Percentiles rank a stretch among this genome's conserved stretches.
Evolutionary conservation across 1,139 yeast genomes (phyloP).

Genomic region (Lodderomyces margitis): DNA sequence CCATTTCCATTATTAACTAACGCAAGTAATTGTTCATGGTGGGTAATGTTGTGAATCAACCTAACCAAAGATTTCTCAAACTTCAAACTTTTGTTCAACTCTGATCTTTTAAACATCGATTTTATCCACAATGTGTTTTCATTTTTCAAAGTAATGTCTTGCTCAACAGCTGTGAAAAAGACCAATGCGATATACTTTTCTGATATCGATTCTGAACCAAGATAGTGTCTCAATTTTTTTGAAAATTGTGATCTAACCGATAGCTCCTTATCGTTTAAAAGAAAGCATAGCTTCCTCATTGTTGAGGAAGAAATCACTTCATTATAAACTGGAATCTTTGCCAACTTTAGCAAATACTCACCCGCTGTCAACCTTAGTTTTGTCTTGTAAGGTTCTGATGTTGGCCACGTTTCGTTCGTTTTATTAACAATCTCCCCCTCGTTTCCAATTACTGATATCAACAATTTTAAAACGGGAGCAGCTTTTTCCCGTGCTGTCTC

Average conservation of each 20-base stretch:
- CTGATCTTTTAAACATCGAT: slow-evolving; percentile 52
- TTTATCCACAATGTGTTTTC: slow-evolving; percentile 71
- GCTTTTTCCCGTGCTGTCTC: slow-evolving; percentile 37
- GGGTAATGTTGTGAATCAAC: slow-evolving; percentile 68
- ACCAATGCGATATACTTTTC: slow-evolving; percentile 65
- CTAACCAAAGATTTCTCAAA: slow-evolving; percentile 68
- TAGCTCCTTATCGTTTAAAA: slow-evolving; percentile 66
- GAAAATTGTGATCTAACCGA: slow-evolving; percentile 58
- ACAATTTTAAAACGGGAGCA: slow-evolving; percentile 64
- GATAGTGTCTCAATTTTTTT: slow-evolving; percentile 48
- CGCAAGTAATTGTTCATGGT: slow-evolving; percentile 65
- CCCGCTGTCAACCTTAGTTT: slow-evolving; percentile 73
- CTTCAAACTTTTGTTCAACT: slow-evolving; percentile 39
- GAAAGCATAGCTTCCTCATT: slow-evolving; percentile 51
- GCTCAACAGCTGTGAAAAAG: slow-evolving; percentile 78
- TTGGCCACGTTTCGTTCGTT: slow-evolving; percentile 47
- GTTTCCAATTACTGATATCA: slow-evolving; percentile 65
- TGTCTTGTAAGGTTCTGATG: slow-evolving; percentile 62
- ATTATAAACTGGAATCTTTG: slow-evolving; percentile 54
- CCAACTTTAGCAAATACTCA: slow-evolving; percentile 58
- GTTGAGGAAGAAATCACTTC: slow-evolving; percentile 51
- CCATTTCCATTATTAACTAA: slow-evolving; percentile 26
- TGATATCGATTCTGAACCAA: slow-evolving; percentile 55
- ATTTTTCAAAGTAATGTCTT: slow-evolving; percentile 46
- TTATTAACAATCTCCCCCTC: slow-evolving; percentile 77